Evolutionary conservation across 169 alveolate genomes (phyloP).

Genomic region (Plasmodium vinckei): DNA sequence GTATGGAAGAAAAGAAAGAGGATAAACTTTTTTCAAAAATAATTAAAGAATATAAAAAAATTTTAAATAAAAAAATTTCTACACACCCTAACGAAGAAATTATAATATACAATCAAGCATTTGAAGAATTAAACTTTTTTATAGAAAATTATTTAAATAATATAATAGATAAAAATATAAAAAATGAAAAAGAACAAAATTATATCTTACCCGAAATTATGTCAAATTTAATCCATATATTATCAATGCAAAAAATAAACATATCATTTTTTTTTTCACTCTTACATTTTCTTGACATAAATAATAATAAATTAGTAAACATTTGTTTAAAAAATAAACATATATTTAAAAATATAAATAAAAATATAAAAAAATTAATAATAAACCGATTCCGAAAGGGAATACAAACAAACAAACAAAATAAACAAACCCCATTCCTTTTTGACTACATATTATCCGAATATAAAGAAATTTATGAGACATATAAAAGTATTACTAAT

Average conservation of each 20-base stretch:
- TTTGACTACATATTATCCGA: neutral
- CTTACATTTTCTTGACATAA: neutral
- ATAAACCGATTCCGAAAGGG: neutral
- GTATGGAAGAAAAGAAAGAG: neutral
- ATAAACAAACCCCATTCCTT: neutral
- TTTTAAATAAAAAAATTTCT: conserved; percentile 7
- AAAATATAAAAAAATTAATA: conserved; percentile 7
- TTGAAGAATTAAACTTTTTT: conserved; percentile 23
- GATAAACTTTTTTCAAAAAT: neutral
- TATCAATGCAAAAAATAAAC: conserved; percentile 21
- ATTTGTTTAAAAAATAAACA: conserved; percentile 9
- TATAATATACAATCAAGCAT: conserved; percentile 26
- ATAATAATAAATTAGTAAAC: neutral
- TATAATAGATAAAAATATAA: neutral
- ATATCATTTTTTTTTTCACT: conserved; percentile 29
- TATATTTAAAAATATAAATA: neutral
- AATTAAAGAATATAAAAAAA: conserved; percentile 10
- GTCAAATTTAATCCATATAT: neutral
- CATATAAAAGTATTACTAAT: conserved; percentile 22
- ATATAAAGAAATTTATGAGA: conserved; percentile 22
- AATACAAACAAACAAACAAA: neutral
- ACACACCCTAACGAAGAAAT: conserved; percentile 5
- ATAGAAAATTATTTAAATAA: conserved; percentile 18
- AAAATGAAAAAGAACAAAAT: neutral
- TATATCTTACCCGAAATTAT: neutral